These are phyloP conservation scores for Penicillium sp. DNA, from an alignment of 2,329 filamentous ascomycete genomes.

Conservation along the genomic window DNA sequence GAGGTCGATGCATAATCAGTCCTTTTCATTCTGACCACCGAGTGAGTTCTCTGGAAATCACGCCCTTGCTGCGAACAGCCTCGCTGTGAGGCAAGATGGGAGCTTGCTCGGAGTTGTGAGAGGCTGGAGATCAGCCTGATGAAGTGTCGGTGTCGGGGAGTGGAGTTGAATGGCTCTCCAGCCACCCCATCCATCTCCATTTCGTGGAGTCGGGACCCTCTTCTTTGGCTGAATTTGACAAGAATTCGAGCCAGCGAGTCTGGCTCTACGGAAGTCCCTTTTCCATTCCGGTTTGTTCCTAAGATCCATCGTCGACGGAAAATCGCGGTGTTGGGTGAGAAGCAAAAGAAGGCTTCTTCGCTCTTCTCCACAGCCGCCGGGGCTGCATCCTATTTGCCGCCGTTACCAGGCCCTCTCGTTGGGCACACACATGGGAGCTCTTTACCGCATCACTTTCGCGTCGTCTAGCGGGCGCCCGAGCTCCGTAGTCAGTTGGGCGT, in stretches of 20 bases:
- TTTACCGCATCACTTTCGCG: slow-evolving; percentile 17
- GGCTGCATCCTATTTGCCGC: slow-evolving; percentile 24
- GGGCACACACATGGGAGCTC: slow-evolving; percentile 24
- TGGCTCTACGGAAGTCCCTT: neutral
- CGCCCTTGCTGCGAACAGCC: slow-evolving; percentile 7
- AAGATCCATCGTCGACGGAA: too few species aligned
- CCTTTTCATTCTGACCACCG: slow-evolving; percentile 9
- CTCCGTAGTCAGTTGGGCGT: neutral
- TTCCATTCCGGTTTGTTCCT: neutral
- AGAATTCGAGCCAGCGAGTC: slow-evolving; percentile 3
- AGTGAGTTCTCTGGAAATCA: neutral
- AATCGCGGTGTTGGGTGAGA: too few species aligned
- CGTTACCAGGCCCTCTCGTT: slow-evolving; percentile 18
- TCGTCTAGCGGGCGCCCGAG: slow-evolving; percentile 4
- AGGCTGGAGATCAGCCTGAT: slow-evolving; percentile 10
- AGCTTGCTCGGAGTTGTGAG: neutral
- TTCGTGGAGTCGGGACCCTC: slow-evolving; percentile 1
- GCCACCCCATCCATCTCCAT: slow-evolving; percentile 8
- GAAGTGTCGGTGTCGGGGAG: slow-evolving; percentile 23
- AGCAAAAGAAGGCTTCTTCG: neutral
- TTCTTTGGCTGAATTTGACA: slow-evolving; percentile 1
- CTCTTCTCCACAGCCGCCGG: slow-evolving; percentile 18
- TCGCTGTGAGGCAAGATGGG: slow-evolving; percentile 4
- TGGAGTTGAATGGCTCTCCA: slow-evolving; percentile 14
- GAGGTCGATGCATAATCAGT: slow-evolving; percentile 5